A percentile compares a stretch with the other conserved stretches of the same genome.
These are phyloP conservation scores for Gynandropsis gynandra DNA, from an alignment of 345 rosid species.

Conservation along the genomic window DNA sequence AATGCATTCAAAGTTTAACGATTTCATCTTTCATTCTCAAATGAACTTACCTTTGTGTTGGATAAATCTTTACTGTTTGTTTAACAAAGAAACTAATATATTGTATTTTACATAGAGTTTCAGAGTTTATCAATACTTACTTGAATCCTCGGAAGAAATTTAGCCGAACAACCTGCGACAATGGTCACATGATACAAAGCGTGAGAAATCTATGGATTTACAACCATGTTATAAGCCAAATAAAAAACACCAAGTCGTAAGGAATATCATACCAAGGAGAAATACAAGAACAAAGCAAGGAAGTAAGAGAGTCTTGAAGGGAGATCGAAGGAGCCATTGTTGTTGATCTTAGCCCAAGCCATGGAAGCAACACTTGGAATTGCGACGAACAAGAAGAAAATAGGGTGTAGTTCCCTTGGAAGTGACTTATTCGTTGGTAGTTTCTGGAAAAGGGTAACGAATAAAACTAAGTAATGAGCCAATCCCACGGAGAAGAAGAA, in stretches of 20 bases:
- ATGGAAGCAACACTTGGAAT: constrained; percentile 83
- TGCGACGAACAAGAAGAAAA: constrained; percentile 84
- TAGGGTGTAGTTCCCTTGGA: constrained; percentile 92
- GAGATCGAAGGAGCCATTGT: constrained; percentile 60
- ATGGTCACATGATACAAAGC: constrained; percentile 18
- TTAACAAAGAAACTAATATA: too few relatives aligned
- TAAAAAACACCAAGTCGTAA: neutral
- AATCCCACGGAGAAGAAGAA: constrained; percentile 84
- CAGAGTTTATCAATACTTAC: too few relatives aligned
- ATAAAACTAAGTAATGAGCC: constrained; percentile 76
- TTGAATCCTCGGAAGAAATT: constrained; percentile 78
- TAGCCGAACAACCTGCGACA: constrained; percentile 73
- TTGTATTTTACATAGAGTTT: too few relatives aligned
- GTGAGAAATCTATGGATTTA: too few relatives aligned
- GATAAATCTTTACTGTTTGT: too few relatives aligned
- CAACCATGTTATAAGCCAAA: too few relatives aligned
- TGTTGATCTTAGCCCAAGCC: constrained; percentile 81
- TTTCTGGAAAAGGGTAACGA: constrained; percentile 91
- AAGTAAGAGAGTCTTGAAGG: constrained; percentile 73
- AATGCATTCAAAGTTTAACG: too few relatives aligned
- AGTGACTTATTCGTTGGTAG: constrained; percentile 82
- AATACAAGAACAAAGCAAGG: constrained; percentile 77
- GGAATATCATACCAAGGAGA: constrained; percentile 45
- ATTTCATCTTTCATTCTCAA: too few relatives aligned
- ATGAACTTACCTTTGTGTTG: too few relatives aligned